Base-by-base conservation (phyloP, 2,329 filamentous ascomycete species). In the Niveomyces coronatus region DNA sequence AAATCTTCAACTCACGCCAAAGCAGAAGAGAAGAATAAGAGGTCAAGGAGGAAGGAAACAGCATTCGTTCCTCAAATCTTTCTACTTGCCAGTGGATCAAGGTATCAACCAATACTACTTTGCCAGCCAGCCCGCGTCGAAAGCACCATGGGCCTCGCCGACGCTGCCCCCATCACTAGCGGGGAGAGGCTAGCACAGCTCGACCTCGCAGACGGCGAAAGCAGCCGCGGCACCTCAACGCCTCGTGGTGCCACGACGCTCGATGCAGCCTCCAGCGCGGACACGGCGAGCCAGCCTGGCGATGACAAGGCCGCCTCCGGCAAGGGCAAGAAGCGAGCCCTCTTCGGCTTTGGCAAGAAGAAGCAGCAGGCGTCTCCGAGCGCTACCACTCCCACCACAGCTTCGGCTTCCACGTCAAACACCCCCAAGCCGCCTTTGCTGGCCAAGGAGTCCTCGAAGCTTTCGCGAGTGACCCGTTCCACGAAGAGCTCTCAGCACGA, bases 301-400 rank as follows among this genome's bases (percentile, higher is more conserved):
- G 47, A 45, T 32, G 44, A 41, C 26, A 43, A 46, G 38, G 46
- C 47, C 32, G 37, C 38, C 31, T 31, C 24, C 32, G n/a, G n/a
- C n/a, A 53, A 52, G 38, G 70, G 67, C 39, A 71, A 73, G 56
- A 78, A 72, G 57, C 65, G 73, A 45, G 66, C 67, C 43, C 60
- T 80, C 19, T 79, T 79, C 55, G 68, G 71, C 4, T 70, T 80
- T 43, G 73, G 72, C 40, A 78, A 74, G 63, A 79, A 79, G 60
- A 78, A 74, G 61, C 62, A 40, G 18, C 46, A 22, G 46, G 53
- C 24, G 49, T 49, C 31, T 23, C 48, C 47, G 44, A 45, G 38
- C 34, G 45, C 33, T 7, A 13, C 34, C 6, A 26, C n/a, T n/a
- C n/a, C n/a, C n/a, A n/a, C n/a, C n/a, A n/a, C n/a, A n/a, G n/a